Base-by-base conservation (phyloP, 169 alveolate genomes). In the Plasmodium gallinaceum region DNA sequence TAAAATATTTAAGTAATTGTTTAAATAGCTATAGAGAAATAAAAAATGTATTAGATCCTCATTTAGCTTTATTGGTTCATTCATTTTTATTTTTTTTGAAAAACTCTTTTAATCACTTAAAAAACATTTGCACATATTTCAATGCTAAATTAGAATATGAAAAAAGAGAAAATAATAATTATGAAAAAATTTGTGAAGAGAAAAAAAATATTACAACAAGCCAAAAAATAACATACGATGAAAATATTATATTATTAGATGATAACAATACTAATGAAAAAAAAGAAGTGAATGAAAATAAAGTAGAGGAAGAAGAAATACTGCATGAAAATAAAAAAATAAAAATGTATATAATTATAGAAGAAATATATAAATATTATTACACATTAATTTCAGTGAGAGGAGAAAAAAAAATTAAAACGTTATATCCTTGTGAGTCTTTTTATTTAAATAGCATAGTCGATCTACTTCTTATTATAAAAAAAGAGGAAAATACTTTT, bases 11-110 rank as follows among this genome's bases (percentile, higher is more conserved):
- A 48, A 65, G 51, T n/a, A 78, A 64, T 68, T 78, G 90, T 61
- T 45, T 78, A 70, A 78, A 78, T 66, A 78, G 90, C 57, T 78
- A 78, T 65, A 78, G 90, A 70, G 90, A 78, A 52, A 80, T 39
- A 43, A 78, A 78, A 32, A 78, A 73, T 32, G 76, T 78, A 22
- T 26, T 78, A 54, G 90, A 78, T 52, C 42, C 60, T 0, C 90
- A 78, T 70, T 46, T 78, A 46, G 26, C 26, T 64, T 60, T 66
- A 24, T 60, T 78, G 46, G 71, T 78, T 9, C 72, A 78, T 43
- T 58, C 80, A 12, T 78, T 78, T 52, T 58, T 78, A 51, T 18
- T 48, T 26, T 78, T 78, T 78, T 37, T 78, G 32, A 78, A 78
- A 51, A 72, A 64, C 12, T 37, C 73, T 22, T 51, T 78, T 70